A percentile compares a stretch with the other conserved stretches of the same genome.
These are phyloP conservation scores for Vanrija sp. DNA, from an alignment of 1,284 basidiomycete species.

Conservation along the genomic window DNA sequence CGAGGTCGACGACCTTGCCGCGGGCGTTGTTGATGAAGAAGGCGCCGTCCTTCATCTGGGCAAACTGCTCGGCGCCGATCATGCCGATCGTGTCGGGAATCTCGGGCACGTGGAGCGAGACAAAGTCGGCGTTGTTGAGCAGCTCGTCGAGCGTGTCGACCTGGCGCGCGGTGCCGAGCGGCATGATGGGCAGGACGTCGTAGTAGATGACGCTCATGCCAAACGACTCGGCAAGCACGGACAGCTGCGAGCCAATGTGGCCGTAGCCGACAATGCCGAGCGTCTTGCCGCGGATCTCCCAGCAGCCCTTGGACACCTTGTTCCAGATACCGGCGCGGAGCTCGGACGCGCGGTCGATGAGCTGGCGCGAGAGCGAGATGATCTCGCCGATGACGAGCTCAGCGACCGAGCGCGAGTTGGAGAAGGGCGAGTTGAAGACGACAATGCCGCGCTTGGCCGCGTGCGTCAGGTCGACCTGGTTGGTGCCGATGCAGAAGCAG, in stretches of 20 bases:
- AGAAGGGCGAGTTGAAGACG: slow-evolving; percentile 99
- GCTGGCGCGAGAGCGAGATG: slow-evolving; percentile 89
- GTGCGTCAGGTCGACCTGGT: slow-evolving; percentile 88
- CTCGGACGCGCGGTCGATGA: slow-evolving; percentile 84
- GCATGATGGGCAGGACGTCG: slow-evolving; percentile 97
- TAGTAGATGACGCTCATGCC: slow-evolving; percentile 96
- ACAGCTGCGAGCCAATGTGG: slow-evolving; percentile 96
- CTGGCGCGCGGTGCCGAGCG: slow-evolving; percentile 88
- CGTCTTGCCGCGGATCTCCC: slow-evolving; percentile 97
- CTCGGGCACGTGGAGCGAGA: slow-evolving; percentile 95
- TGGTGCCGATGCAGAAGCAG: slow-evolving; percentile 99
- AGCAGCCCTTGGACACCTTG: slow-evolving; percentile 97
- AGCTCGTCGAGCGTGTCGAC: slow-evolving; percentile 77
- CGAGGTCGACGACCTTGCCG: slow-evolving; percentile 91
- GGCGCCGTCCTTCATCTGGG: slow-evolving; percentile 89
- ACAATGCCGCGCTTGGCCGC: slow-evolving; percentile 88
- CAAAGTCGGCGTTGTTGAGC: slow-evolving; percentile 80
- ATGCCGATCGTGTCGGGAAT: slow-evolving; percentile 93
- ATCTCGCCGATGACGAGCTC: slow-evolving; percentile 96
- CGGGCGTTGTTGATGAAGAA: slow-evolving; percentile 99
- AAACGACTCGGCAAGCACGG: slow-evolving; percentile 93
- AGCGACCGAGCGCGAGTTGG: slow-evolving; percentile 98
- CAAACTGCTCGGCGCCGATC: slow-evolving; percentile 74
- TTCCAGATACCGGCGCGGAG: slow-evolving; percentile 92
- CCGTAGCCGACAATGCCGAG: slow-evolving; percentile 98